Evolutionary conservation across 176 grass and related monocot species (phyloP), one percentile per base, ranked within the genome.

Genomic region (Dendrocalamus sinicus): DNA sequence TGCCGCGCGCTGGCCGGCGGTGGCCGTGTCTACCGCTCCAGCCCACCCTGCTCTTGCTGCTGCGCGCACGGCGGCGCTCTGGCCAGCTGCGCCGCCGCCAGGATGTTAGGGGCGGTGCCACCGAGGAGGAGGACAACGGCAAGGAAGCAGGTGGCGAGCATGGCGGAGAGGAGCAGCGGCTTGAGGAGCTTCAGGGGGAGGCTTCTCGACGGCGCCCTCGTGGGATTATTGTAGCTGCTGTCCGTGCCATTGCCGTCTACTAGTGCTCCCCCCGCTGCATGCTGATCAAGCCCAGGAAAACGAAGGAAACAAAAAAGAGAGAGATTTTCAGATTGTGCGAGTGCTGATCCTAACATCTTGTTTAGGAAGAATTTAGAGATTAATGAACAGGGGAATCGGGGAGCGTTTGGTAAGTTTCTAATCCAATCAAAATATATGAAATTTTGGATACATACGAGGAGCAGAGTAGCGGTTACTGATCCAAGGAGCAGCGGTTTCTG

Each of bases 1-100:
- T 98, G 91, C 89, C 86, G 89, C 80, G 83, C 57, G 74, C 81
- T 87, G 26, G 79, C 40, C 8, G 87, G 13, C 50, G 91, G 61
- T 1, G 80, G 40, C 6, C 75, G 84, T 68, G 5, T 20, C 89
- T 80, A 87, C 80, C 85, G 84, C 11, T 73, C 59, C 67, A 83
- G 24, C 17, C 11, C 40, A 14, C 2, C 32, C 1, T 20, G 16
- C 40, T 3, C 5, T 69, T 45, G 5, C n/a, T 0, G 17, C 55
- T 5, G 48, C 53, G 12, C 40, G 50, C 82, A 81, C 12, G 69
- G 1, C 45, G 9, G 24, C 17, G 39, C 22, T 8, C 47, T 8
- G 53, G 64, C 20, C 15, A 44, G 1, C 19, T 8, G 44, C 24
- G 23, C 16, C 1, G 65, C 2, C 47, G 17, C 19, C 19, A 47